Evolutionary conservation across 108 stramenopile species (phyloP).

Genomic region (Pseudonitzschia multiseries): DNA sequence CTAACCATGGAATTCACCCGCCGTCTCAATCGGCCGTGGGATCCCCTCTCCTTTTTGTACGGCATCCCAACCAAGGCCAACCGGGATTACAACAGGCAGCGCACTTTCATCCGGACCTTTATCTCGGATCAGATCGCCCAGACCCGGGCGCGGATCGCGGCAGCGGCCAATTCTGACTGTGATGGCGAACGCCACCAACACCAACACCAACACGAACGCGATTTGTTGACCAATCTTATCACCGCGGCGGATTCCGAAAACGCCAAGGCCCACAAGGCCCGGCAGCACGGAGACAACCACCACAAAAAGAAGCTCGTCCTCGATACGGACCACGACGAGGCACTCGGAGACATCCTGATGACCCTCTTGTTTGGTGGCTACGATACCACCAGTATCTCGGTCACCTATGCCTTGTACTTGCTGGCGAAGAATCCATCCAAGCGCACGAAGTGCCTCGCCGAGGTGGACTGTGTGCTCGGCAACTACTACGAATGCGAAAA

Average conservation of each 20-base stretch:
- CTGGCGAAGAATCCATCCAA: slow-evolving; percentile 42
- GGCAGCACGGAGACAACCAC: not conserved
- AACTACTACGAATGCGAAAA: not conserved
- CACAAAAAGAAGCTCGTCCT: not conserved
- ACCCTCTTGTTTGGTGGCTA: slow-evolving; percentile 57
- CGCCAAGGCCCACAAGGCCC: not conserved
- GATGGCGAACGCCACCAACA: too few species aligned
- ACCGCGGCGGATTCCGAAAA: not conserved
- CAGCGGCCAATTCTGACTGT: too few species aligned
- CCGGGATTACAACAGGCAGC: not conserved
- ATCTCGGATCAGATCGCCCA: slow-evolving; percentile 4
- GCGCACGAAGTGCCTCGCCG: slow-evolving; percentile 28
- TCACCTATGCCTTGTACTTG: slow-evolving; percentile 52
- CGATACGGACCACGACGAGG: not conserved
- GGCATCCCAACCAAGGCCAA: slow-evolving; percentile 21
- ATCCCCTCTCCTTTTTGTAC: slow-evolving; percentile 20
- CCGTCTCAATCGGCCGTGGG: slow-evolving; percentile 13
- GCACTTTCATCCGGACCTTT: slow-evolving; percentile 7
- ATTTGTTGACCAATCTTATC: slow-evolving; percentile 22
- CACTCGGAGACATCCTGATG: slow-evolving; percentile 14
- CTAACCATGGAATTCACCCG: slow-evolving; percentile 16
- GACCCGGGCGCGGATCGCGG: not conserved
- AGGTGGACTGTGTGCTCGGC: slow-evolving; percentile 19
- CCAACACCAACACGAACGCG: not conserved
- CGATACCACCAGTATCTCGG: slow-evolving; percentile 50